A percentile compares a stretch with the other conserved stretches of the same genome.
Evolutionary conservation across 1,284 basidiomycete genomes (phyloP).

Genomic region (Malassezia japonica): DNA sequence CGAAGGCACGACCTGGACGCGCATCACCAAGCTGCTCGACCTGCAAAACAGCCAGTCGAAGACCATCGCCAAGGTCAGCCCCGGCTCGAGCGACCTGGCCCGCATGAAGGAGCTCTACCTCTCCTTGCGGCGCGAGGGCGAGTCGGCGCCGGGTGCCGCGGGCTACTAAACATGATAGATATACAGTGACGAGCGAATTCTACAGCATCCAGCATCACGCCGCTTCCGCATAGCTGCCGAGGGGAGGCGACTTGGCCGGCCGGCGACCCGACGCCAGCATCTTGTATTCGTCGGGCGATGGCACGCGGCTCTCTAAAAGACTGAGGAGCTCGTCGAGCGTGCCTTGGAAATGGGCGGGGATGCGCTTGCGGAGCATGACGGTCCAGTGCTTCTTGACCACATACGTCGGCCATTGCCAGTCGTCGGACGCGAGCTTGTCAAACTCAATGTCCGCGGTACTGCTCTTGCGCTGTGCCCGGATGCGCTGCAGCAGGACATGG

Average conservation of each 20-base stretch:
- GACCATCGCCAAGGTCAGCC: conserved; percentile 74
- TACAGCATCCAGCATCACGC: not conserved
- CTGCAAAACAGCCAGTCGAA: conserved; percentile 92
- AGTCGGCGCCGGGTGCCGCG: conserved; percentile 40
- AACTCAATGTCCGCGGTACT: conserved; percentile 16
- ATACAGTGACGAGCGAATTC: not conserved
- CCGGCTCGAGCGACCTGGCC: conserved; percentile 77
- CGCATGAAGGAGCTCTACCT: conserved; percentile 64
- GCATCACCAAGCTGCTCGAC: conserved; percentile 76
- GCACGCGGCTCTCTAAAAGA: conserved; percentile 1
- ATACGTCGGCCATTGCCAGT: conserved; percentile 19
- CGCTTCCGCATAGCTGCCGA: not conserved
- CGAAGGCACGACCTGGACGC: conserved; percentile 88
- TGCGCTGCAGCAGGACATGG: conserved; percentile 13
- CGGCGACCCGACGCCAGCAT: conserved; percentile 17
- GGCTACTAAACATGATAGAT: conserved; percentile 28
- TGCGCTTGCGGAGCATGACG: conserved; percentile 16
- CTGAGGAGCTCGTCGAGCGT: conserved; percentile 14
- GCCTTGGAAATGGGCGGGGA: conserved; percentile 8
- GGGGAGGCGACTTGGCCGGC: not conserved
- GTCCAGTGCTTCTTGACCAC: conserved; percentile 20
- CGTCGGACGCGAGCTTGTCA: conserved; percentile 12
- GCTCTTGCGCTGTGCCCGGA: conserved; percentile 13
- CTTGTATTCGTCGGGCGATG: conserved; percentile 17
- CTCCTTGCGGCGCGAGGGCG: conserved; percentile 37